Evolutionary conservation across 331 rosid species (phyloP).

Genomic region (Acacia concinna): DNA sequence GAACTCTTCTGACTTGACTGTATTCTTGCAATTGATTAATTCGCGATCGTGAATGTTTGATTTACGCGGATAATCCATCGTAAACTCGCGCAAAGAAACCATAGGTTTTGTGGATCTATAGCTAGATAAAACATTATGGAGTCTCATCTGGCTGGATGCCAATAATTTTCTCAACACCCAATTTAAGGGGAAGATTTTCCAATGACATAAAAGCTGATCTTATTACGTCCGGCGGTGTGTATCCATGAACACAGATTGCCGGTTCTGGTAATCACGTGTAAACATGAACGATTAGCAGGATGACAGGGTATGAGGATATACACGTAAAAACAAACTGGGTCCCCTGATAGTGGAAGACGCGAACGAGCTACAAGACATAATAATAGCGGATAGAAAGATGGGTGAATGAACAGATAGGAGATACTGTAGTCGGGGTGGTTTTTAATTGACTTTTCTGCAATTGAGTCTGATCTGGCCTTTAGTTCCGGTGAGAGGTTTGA

Average conservation of each 20-base stretch:
- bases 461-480: slow-evolving; percentile 50
- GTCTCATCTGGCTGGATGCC: neutral
- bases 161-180: no score
- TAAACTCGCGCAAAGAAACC: neutral
- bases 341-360: neutral
- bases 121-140: neutral
- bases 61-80: neutral
- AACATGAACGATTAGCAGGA: neutral
- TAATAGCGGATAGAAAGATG: neutral
- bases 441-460: slow-evolving; percentile 47
- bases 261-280: neutral
- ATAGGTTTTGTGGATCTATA: neutral
- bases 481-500: slow-evolving; percentile 50
- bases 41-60: neutral
- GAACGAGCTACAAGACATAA: neutral
- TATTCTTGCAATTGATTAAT: slow-evolving; percentile 2
- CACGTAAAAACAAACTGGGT: neutral
- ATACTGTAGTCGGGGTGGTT: neutral
- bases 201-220: neutral
- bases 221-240: neutral
- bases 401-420: neutral
- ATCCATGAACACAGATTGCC: neutral
- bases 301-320: neutral
- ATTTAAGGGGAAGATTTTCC: neutral
- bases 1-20: neutral